These are phyloP conservation scores for Fusarium albidum DNA, from an alignment of 2,329 filamentous ascomycete species.

Conservation along the genomic window DNA sequence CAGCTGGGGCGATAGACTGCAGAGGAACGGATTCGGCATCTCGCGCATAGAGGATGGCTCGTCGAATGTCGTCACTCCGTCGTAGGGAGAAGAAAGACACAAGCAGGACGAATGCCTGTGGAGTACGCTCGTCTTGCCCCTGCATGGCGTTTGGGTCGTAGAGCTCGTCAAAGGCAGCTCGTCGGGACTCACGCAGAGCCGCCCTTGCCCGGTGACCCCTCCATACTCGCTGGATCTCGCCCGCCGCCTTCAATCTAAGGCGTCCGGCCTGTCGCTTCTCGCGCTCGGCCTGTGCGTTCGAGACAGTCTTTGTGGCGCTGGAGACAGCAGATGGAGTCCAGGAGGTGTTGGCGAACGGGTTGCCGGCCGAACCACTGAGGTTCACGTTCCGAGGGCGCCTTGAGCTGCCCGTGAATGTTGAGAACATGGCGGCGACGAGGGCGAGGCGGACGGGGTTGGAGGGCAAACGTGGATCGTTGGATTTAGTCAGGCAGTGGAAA, in stretches of 20 bases:
- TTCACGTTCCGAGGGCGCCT: constrained; percentile 91
- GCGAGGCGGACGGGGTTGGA: constrained; percentile 8
- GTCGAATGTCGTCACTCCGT: constrained; percentile 55
- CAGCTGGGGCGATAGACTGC: constrained; percentile 44
- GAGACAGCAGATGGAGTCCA: constrained; percentile 65
- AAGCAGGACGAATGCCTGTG: constrained; percentile 56
- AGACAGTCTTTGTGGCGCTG: constrained; percentile 79
- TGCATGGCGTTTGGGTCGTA: constrained; percentile 52
- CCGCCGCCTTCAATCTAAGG: constrained; percentile 76
- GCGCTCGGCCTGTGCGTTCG: constrained; percentile 87
- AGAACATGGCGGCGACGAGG: constrained; percentile 71
- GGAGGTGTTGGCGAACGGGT: constrained; percentile 76
- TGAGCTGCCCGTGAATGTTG: constrained; percentile 88
- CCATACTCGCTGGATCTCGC: constrained; percentile 81
- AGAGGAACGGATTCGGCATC: constrained; percentile 52
- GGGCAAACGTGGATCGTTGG: background rate
- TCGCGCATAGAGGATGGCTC: constrained; percentile 56
- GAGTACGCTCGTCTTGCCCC: constrained; percentile 47
- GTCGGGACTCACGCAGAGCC: constrained; percentile 63
- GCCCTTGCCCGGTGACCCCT: constrained; percentile 75
- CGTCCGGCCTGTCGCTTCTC: constrained; percentile 82
- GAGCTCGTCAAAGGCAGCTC: constrained; percentile 68
- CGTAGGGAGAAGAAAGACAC: constrained; percentile 58
- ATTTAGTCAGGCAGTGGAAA: constrained; percentile 12
- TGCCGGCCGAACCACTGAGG: constrained; percentile 82